Base-by-base conservation (phyloP, 345 rosid species). In the Jatropha curcas region DNA sequence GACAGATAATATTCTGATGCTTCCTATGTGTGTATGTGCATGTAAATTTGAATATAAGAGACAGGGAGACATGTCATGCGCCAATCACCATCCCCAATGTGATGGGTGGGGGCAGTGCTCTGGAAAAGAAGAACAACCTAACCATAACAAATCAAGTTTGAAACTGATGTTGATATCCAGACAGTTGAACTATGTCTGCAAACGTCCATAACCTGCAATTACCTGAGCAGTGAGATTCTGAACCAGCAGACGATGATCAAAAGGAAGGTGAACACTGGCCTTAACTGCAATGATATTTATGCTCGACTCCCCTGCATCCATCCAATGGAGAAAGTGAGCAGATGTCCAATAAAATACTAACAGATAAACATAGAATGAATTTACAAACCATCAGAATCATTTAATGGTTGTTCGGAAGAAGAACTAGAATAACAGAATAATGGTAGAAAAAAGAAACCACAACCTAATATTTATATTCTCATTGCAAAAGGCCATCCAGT, bases 211-310 rank as follows among this genome's bases (percentile, higher is more conserved):
- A 74, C 74, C 61, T 53, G 45, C 65, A 75, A 57, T 79, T 88
- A 92, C 99, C 96, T 88, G 89, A 45, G 81, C 77, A 48, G 94
- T 86, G 69, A 95, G 97, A 86, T 95, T 92, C 71, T 91, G 96
- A 79, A 95, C 94, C 80, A 90, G 79, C 25, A 85, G 35, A 5
- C 63, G 67, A 60, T 91, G 98, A 85, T 92, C 89, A 73, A 77
- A 87, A 62, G 94, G 87, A 74, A 92, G 90, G 85, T 95, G 96
- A 78, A 95, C 78, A 77, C 91, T 89, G 43, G 90, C 99, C 84
- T 80, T 88, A 67, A 91, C 77, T 3, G 90, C 97, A 72, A 92
- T 77, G 8, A 90, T 80, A 74, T 85, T 84, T 62, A 92, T 28
- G 60, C 72, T 76, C 2, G 88, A 86, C 65, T 88, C 92, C 57